Conservation (phyloP, 2,329 filamentous ascomycete species). For the Alternaria sp. region DNA sequence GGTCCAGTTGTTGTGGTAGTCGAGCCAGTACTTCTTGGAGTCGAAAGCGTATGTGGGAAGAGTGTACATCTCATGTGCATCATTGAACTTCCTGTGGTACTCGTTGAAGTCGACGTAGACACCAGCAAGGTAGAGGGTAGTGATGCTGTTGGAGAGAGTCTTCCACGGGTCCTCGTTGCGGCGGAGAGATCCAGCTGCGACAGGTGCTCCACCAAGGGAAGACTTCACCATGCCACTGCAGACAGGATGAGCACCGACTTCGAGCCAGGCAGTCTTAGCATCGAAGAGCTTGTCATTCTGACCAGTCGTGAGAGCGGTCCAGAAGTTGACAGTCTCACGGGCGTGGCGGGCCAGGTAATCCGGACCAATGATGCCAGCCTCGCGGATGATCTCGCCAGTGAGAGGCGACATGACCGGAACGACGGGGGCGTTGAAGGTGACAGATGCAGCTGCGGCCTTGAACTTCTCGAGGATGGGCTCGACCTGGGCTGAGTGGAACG, state of each 20-base stretch:
- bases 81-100: constrained; percentile 68
- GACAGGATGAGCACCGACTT: constrained; percentile 76
- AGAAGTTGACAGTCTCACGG: constrained; percentile 73
- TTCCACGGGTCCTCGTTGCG: constrained; percentile 69
- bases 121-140: constrained; percentile 66
- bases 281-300: constrained; percentile 65
- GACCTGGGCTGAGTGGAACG: constrained; percentile 71
- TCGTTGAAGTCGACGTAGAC: constrained; percentile 73
- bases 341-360: constrained; percentile 70
- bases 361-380: constrained; percentile 63
- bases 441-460: constrained; percentile 59
- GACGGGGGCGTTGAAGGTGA: constrained; percentile 63
- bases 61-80: constrained; percentile 64
- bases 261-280: constrained; percentile 72
- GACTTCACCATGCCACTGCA: constrained; percentile 72
- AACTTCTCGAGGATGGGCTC: constrained; percentile 68
- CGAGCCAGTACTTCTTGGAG: constrained; percentile 74
- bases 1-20: constrained; percentile 74
- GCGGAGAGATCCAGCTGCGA: constrained; percentile 66
- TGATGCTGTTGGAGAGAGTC: constrained; percentile 65
- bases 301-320: constrained; percentile 65
- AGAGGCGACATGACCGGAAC: constrained; percentile 73
- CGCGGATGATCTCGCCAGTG: constrained; percentile 64
- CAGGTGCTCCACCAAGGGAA: constrained; percentile 61
- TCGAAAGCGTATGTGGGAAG: constrained; percentile 73